phyloP scores from a whole-genome alignment of 768 basidiomycete species.

The Phlebiopsis flavidoalba region DNA sequence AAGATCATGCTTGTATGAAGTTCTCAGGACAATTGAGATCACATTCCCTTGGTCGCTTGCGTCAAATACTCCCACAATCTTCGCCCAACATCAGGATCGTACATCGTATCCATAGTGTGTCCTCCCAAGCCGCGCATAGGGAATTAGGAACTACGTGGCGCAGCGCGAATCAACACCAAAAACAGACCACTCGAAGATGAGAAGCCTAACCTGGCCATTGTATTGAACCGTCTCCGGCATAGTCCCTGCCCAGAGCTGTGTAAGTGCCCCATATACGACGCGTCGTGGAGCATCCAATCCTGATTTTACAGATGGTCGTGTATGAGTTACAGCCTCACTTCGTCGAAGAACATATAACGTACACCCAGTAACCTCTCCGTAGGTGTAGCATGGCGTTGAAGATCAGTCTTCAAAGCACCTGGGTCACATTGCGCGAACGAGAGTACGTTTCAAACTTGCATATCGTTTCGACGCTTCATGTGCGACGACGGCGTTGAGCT shows the following conservation, averaged over 20 bases:
- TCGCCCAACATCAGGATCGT: constrained; percentile 18
- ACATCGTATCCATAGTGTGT: constrained; percentile 1
- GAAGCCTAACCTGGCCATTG: constrained; percentile 36
- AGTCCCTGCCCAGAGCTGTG: constrained; percentile 30
- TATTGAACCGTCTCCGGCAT: constrained; percentile 31
- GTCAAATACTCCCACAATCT: constrained; percentile 23
- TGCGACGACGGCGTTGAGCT: constrained; percentile 44
- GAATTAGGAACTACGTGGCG: constrained; percentile 18
- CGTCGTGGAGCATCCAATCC: constrained; percentile 24
- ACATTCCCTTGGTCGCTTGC: not conserved
- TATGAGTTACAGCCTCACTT: not conserved
- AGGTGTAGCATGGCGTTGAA: not conserved
- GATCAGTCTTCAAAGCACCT: constrained; percentile 23
- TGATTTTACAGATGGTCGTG: not conserved
- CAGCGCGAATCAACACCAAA: not conserved
- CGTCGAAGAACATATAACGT: not conserved
- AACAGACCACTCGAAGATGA: no score
- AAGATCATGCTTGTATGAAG: no score
- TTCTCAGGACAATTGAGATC: not conserved
- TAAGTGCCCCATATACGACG: constrained; percentile 25
- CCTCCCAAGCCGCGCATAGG: constrained; percentile 20
- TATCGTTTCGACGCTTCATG: constrained; percentile 44
- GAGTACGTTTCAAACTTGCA: constrained; percentile 38
- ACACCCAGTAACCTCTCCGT: constrained; percentile 10
- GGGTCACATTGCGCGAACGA: constrained; percentile 44